phyloP scores from a whole-genome alignment of 345 rosid species.

The Pistacia integerrima region DNA sequence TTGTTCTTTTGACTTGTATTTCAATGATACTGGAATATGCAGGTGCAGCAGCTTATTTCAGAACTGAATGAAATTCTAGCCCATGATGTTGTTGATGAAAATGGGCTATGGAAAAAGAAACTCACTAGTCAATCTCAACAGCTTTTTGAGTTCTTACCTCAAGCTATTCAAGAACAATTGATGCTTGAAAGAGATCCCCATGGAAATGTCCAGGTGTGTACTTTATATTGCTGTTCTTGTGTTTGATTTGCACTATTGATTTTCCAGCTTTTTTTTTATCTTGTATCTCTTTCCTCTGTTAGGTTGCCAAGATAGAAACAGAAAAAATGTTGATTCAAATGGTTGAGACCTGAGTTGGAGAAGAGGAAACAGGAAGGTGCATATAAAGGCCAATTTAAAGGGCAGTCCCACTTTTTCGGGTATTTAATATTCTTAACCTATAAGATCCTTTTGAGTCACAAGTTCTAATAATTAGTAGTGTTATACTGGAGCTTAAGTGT shows the following conservation, averaged over 20 bases:
- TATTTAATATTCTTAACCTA: conserved; percentile 27
- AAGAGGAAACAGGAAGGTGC: conserved; percentile 76
- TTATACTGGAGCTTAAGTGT: too few relatives aligned
- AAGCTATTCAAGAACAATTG: conserved; percentile 86
- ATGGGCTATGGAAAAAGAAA: conserved; percentile 80
- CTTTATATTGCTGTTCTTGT: background rate
- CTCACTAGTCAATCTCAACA: conserved; percentile 59
- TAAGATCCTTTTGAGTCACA: background rate
- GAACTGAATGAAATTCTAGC: conserved; percentile 94
- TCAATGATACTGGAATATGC: conserved; percentile 20
- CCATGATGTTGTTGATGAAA: conserved; percentile 70
- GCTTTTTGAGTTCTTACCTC: conserved; percentile 86
- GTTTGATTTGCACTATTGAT: background rate
- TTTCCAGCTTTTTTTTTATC: background rate
- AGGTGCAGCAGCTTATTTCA: conserved; percentile 92
- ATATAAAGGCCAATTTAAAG: conserved; percentile 65
- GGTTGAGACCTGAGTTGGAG: conserved; percentile 91
- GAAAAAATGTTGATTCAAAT: conserved; percentile 99
- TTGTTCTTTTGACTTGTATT: background rate
- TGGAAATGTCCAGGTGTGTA: conserved; percentile 94
- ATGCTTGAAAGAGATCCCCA: conserved; percentile 99
- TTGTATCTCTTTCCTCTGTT: conserved; percentile 11
- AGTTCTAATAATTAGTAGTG: background rate
- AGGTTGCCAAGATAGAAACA: conserved; percentile 98
- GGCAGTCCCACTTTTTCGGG: conserved; percentile 98